Evolutionary conservation across 2,329 filamentous ascomycete species (phyloP).

Genomic region (Fusarium sacchari): DNA sequence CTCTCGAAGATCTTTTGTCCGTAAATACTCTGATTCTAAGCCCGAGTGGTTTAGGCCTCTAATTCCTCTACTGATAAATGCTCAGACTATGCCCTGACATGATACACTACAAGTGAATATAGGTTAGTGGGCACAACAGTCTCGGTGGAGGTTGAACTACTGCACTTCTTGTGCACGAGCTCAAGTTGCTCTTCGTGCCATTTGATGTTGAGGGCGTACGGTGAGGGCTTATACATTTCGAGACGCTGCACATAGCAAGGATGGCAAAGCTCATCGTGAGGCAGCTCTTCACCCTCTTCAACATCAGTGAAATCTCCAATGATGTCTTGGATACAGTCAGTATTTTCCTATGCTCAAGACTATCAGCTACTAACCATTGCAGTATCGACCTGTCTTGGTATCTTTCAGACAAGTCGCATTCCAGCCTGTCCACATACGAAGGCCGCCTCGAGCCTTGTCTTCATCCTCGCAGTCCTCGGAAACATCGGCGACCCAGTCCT

Average conservation of each 20-base stretch:
- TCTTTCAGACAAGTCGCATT: conserved; percentile 3
- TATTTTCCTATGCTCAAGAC: background rate
- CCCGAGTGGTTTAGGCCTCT: background rate
- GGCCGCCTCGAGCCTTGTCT: too few relatives aligned
- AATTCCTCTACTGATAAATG: background rate
- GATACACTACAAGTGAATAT: too few relatives aligned
- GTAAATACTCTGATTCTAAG: background rate
- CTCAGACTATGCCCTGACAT: background rate
- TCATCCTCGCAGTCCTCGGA: background rate
- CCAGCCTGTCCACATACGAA: background rate
- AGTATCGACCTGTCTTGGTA: background rate
- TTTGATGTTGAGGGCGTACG: background rate
- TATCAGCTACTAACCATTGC: background rate
- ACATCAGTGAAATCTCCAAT: background rate
- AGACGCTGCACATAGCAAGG: background rate
- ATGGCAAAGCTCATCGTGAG: background rate
- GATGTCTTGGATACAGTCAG: background rate
- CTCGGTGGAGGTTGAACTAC: rapidly evolving
- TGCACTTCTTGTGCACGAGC: background rate
- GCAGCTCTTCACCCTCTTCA: rapidly evolving
- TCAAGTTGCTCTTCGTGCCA: background rate
- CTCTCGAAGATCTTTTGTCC: rapidly evolving
- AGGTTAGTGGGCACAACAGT: rapidly evolving
- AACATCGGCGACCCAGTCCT: background rate
- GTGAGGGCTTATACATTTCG: background rate